Conservation (phyloP, 495 filamentous ascomycete species). For the Penicillium bialowiezense region DNA sequence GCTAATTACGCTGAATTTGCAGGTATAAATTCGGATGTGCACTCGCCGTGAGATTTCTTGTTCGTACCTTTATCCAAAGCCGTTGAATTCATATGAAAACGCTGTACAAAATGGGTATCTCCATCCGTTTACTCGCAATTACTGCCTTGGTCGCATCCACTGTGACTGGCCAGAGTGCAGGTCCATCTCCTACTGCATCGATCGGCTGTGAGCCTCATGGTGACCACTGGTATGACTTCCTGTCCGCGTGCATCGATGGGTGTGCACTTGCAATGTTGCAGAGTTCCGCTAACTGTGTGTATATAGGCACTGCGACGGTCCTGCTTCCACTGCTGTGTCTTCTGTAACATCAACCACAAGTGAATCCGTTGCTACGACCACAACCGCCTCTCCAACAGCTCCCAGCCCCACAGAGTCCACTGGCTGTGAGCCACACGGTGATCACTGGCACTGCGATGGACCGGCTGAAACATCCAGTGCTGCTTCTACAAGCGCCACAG, state of each 20-base stretch:
- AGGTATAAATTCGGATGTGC: background rate
- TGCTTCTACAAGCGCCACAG: background rate
- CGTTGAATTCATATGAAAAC: no score
- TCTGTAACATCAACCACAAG: constrained; percentile 1
- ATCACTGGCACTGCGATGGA: constrained; percentile 31
- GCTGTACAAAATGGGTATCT: background rate
- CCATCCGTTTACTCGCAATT: constrained; percentile 9
- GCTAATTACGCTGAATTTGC: no score
- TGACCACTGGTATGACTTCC: constrained; percentile 27
- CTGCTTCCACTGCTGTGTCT: constrained; percentile 13
- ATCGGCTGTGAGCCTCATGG: constrained; percentile 32
- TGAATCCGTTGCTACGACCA: background rate
- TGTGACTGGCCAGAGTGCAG: constrained; percentile 13
- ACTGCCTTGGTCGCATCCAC: constrained; percentile 15
- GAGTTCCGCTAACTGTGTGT: no score
- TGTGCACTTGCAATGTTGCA: background rate
- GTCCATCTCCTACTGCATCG: constrained; percentile 29
- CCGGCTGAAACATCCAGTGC: constrained; percentile 13
- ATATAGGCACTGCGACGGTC: constrained; percentile 12
- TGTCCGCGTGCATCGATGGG: no score
- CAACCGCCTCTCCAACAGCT: constrained; percentile 2
- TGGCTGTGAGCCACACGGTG: constrained; percentile 27
- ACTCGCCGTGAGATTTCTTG: background rate
- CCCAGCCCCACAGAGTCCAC: constrained; percentile 27
- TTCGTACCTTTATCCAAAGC: no score